Evolutionary conservation across 1,284 basidiomycete genomes (phyloP), one percentile per base, ranked within the genome.

Genomic region (Puccinia novopanici): DNA sequence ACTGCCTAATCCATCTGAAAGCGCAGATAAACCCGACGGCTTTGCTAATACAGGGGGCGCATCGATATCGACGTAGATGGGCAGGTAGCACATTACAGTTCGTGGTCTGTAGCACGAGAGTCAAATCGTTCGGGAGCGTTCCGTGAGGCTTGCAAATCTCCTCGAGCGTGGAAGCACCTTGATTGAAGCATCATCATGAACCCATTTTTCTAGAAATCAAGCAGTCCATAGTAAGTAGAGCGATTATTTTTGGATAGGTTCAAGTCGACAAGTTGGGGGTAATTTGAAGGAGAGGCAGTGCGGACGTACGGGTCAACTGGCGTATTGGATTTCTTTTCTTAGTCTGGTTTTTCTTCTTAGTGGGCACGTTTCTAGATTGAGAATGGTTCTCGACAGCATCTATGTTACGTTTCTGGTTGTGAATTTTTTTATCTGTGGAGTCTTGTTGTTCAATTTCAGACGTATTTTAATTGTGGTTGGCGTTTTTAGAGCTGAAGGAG

Each of bases 21-120:
- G 77, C 30, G 70, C 77, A 80, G 45, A 72, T 45, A 10, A n/a
- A 55, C 59, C 70, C 77, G 5, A 17, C 27, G n/a, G 17, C 17
- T 52, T 22, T 72, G 24, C 27, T 6, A 27, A 72, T 45, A 65
- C 77, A 80, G 3, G 68, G 59, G 0, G 55, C 19, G 37, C 77
- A 80, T 73, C 57, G 55, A 80, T 80, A n/a, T n/a, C n/a, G n/a
- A n/a, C n/a, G n/a, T n/a, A n/a, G n/a, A n/a, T n/a, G n/a, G n/a
- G n/a, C n/a, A n/a, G n/a, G n/a, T n/a, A n/a, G n/a, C n/a, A n/a
- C n/a, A n/a, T n/a, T 42, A 45, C 77, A 73, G n/a, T 4, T 59
- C 13, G 19, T 30, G 30, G 54, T 70, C 71, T 78, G 76, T 57
- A 50, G 24, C 61, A 71, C 52, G n/a, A 70, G 24, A 10, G 27